Conservation (phyloP, 2,329 filamentous ascomycete genomes). For the Trichoderma breve region DNA sequence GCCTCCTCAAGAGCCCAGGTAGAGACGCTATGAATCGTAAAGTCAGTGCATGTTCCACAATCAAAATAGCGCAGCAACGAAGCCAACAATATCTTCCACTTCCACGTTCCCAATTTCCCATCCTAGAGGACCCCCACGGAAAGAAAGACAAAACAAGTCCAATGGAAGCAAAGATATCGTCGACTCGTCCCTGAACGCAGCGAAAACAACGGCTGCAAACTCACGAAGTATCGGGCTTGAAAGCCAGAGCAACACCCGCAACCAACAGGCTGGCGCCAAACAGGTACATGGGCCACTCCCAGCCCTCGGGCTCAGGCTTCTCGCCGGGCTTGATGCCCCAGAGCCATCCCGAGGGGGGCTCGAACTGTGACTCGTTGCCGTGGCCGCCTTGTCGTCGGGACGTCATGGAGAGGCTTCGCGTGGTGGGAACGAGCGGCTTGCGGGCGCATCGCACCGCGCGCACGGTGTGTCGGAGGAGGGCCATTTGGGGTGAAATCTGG, state of each 20-base stretch:
- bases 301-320: conserved; percentile 94
- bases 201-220: conserved; percentile 41
- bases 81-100: background rate
- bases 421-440: conserved; percentile 30
- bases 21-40: conserved; percentile 72
- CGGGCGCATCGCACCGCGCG: conserved; percentile 39
- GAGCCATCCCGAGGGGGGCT: conserved; percentile 87
- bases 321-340: conserved; percentile 92
- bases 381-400: conserved; percentile 42
- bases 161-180: background rate
- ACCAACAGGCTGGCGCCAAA: conserved; percentile 77
- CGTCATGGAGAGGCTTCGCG: conserved; percentile 46
- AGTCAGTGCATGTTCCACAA: conserved; percentile 29
- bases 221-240: conserved; percentile 98
- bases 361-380: conserved; percentile 72
- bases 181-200: background rate
- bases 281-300: conserved; percentile 84
- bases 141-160: background rate
- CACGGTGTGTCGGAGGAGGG: conserved; percentile 38
- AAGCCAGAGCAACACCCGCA: conserved; percentile 79
- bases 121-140: background rate
- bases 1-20: conserved; percentile 99
- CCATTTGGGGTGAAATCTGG: conserved; percentile 29
- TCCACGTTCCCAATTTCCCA: background rate
- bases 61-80: conserved; percentile 31